phyloP scores from a whole-genome alignment of 208 protist species.

The Trypanosoma lewisi region DNA sequence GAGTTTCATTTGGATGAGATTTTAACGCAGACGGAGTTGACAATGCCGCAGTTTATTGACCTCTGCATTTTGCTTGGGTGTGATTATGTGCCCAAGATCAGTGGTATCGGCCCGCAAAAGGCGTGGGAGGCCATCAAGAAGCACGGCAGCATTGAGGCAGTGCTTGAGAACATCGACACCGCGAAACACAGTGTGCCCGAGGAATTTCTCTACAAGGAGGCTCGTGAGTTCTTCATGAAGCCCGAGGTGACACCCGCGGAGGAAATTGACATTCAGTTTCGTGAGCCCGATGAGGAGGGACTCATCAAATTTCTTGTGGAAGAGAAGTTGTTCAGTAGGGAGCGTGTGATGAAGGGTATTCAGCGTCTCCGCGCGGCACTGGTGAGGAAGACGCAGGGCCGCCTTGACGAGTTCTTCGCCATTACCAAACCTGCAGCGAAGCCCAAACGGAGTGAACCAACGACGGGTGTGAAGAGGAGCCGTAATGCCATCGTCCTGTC shows the following conservation, averaged over 20 bases:
- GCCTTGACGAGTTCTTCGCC: conserved; percentile 91
- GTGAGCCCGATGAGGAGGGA: conserved; percentile 95
- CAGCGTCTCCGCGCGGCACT: conserved; percentile 70
- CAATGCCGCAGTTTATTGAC: conserved; percentile 97
- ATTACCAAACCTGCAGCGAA: conserved; percentile 27
- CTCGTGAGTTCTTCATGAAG: conserved; percentile 90
- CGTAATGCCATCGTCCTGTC: conserved; percentile 46
- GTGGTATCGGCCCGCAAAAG: conserved; percentile 96
- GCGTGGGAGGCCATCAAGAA: conserved; percentile 95
- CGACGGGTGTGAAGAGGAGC: conserved; percentile 45
- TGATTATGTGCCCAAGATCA: conserved; percentile 98
- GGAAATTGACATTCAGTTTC: conserved; percentile 91
- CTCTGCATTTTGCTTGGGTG: conserved; percentile 99
- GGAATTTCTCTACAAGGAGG: conserved; percentile 89
- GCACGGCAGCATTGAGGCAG: conserved; percentile 93
- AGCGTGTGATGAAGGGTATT: conserved; percentile 84
- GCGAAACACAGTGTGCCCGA: conserved; percentile 82
- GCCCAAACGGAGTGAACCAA: neutral
- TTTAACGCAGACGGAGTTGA: conserved; percentile 78
- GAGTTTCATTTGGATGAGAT: conserved; percentile 93
- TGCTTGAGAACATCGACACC: conserved; percentile 93
- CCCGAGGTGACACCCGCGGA: conserved; percentile 86
- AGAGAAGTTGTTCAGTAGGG: conserved; percentile 97
- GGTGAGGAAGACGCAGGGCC: conserved; percentile 77
- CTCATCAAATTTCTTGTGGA: conserved; percentile 96